Evolutionary conservation across 495 filamentous ascomycete genomes (phyloP).

Genomic region (Penicillium diatomitis): DNA sequence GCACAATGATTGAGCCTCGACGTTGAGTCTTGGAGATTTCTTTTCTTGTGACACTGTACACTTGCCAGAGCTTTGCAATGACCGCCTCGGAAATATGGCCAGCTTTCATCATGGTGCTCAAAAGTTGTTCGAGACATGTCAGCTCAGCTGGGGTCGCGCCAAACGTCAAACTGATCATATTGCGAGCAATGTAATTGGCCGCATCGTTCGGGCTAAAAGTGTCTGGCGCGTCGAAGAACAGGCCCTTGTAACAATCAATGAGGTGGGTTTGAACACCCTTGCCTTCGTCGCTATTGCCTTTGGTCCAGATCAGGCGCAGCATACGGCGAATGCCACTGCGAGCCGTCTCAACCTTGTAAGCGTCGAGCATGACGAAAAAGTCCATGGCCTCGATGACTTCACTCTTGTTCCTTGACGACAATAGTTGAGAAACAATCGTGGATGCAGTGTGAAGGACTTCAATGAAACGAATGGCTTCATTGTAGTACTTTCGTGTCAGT

Average conservation of each 20-base stretch:
- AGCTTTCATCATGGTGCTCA: constrained; percentile 95
- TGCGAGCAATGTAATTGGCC: constrained; percentile 90
- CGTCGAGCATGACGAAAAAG: constrained; percentile 88
- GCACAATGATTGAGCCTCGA: constrained; percentile 86
- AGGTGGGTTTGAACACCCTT: constrained; percentile 96
- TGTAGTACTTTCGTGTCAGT: constrained; percentile 80
- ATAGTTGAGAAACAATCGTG: constrained; percentile 66
- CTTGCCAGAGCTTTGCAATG: constrained; percentile 89
- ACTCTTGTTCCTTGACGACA: constrained; percentile 91
- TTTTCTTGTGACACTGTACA: constrained; percentile 86
- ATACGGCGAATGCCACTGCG: constrained; percentile 84
- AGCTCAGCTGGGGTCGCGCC: constrained; percentile 89
- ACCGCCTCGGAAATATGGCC: constrained; percentile 80
- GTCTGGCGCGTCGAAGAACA: constrained; percentile 93
- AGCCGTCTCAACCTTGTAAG: constrained; percentile 89
- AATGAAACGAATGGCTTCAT: constrained; percentile 87
- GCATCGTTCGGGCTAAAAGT: constrained; percentile 80
- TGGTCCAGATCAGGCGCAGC: constrained; percentile 97
- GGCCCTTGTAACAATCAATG: constrained; percentile 90
- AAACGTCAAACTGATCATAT: constrained; percentile 98
- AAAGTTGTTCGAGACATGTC: constrained; percentile 86
- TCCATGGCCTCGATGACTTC: constrained; percentile 99
- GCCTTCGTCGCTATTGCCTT: constrained; percentile 97
- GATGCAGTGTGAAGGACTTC: constrained; percentile 83
- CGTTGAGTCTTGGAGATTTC: constrained; percentile 91